Evolutionary conservation across 2,329 filamentous ascomycete genomes (phyloP), one percentile per base, ranked within the genome.

Genomic region (Biscogniauxia mediterranea): DNA sequence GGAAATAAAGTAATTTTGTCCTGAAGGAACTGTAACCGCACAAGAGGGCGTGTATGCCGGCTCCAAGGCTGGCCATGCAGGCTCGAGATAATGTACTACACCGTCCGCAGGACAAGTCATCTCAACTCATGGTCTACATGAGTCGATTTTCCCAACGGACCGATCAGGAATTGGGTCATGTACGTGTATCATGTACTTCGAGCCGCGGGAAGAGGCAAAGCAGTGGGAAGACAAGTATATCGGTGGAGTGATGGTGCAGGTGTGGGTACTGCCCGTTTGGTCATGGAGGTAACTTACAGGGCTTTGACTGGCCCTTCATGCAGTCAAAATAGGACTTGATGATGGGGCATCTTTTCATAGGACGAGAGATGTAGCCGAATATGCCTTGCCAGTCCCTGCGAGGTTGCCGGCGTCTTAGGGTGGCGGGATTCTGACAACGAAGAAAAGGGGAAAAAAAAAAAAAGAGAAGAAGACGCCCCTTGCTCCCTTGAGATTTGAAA

Each of bases 271-370:
- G 56, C 57, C 54, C 57, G 58, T 69, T 65, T 64, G 62, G 61
- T 53, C 58, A 54, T 60, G 58, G 59, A 67, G 61, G 62, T 59
- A 61, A 66, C 59, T 62, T 62, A 66, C 63, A 70, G 65, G 64
- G 58, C 65, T 63, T n/a, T 62, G 64, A 60, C 61, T 63, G 64
- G 64, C 61, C 63, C 61, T 54, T 62, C 61, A 71, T 72, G 68
- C 69, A 70, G 66, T 67, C 56, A 55, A 68, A 55, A 68, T 61
- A 65, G 56, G 64, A 67, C 54, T 62, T 68, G 66, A 69, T 70
- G 68, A 72, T 71, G 70, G 68, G 67, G 66, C 67, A 70, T 62
- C 57, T 58, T 69, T 67, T 69, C 62, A 72, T 71, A 73, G 70
- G 68, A 61, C 64, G 62, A 59, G 61, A 62, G 52, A 62, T 51